Evolutionary conservation across 1,284 basidiomycete genomes (phyloP).

Genomic region (Butyriboletus appendiculatus): DNA sequence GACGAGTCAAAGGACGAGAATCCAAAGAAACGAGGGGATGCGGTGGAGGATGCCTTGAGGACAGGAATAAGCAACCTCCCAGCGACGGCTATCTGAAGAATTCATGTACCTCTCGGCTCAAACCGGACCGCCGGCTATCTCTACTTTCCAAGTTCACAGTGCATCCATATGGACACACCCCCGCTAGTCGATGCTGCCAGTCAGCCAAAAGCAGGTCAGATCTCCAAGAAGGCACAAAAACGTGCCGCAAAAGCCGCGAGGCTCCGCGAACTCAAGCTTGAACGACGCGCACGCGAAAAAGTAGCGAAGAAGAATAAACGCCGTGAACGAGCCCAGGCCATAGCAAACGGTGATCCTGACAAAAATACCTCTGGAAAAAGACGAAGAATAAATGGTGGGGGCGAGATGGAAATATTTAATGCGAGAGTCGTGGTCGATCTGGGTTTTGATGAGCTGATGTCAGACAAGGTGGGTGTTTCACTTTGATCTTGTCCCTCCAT

Average conservation of each 20-base stretch:
- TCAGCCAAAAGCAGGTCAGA: slow-evolving; percentile 23
- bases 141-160: slow-evolving; percentile 1
- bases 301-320: slow-evolving; percentile 70
- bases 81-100: neutral
- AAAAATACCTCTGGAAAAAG: slow-evolving; percentile 48
- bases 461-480: slow-evolving; percentile 72
- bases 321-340: slow-evolving; percentile 52
- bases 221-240: slow-evolving; percentile 84
- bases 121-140: slow-evolving; percentile 23
- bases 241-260: slow-evolving; percentile 69
- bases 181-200: slow-evolving; percentile 6
- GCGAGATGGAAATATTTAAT: slow-evolving; percentile 54
- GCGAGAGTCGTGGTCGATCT: slow-evolving; percentile 88
- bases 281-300: slow-evolving; percentile 75
- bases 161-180: slow-evolving; percentile 26
- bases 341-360: slow-evolving; percentile 54
- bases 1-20: neutral
- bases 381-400: slow-evolving; percentile 35
- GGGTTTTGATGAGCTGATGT: slow-evolving; percentile 95
- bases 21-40: neutral
- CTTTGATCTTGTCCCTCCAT: slow-evolving; percentile 18
- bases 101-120: slow-evolving; percentile 18
- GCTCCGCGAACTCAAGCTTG: slow-evolving; percentile 67
- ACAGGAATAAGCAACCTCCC: neutral
- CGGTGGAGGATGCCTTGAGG: slow-evolving; percentile 1